Evolutionary conservation across 208 protist species (phyloP).

Genomic region (Trypanosoma congolense): DNA sequence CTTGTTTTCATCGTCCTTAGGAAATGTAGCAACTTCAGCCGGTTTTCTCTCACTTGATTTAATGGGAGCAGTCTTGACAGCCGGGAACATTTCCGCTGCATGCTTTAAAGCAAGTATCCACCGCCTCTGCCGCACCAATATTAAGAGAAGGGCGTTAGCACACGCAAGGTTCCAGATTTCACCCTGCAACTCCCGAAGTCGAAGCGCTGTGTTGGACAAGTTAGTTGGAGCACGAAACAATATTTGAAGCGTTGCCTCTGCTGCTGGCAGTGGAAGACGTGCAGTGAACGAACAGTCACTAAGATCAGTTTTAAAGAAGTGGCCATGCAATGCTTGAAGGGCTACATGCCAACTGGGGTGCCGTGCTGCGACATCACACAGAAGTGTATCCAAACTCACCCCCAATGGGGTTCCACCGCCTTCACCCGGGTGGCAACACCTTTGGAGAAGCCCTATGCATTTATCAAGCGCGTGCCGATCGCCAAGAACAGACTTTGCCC

Average conservation of each 20-base stretch:
- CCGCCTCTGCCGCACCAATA: conserved; percentile 57
- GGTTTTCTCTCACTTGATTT: background rate
- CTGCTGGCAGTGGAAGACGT: conserved; percentile 31
- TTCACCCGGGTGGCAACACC: background rate
- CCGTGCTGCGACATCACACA: conserved; percentile 38
- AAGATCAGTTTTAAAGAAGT: conserved; percentile 11
- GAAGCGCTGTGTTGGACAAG: conserved; percentile 64
- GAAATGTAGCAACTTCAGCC: background rate
- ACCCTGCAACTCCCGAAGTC: conserved; percentile 32
- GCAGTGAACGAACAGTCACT: background rate
- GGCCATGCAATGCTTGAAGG: conserved; percentile 23
- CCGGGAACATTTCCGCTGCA: conserved; percentile 31
- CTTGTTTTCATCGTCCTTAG: background rate
- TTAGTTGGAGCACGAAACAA: conserved; percentile 48
- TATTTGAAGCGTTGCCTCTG: conserved; percentile 31
- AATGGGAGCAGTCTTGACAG: conserved; percentile 5
- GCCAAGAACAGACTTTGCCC: conserved; percentile 38
- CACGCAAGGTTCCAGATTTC: conserved; percentile 33
- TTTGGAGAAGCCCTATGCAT: conserved; percentile 17
- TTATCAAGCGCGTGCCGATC: conserved; percentile 30
- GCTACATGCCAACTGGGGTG: conserved; percentile 53
- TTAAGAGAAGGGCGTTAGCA: conserved; percentile 34
- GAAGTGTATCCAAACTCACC: conserved; percentile 15
- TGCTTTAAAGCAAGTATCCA: conserved; percentile 54
- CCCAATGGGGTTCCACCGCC: conserved; percentile 1